A percentile compares a stretch with the other conserved stretches of the same genome.
These are phyloP conservation scores for Pseudogymnoascus sp. DNA, from an alignment of 2,329 filamentous ascomycete species.

Conservation along the genomic window DNA sequence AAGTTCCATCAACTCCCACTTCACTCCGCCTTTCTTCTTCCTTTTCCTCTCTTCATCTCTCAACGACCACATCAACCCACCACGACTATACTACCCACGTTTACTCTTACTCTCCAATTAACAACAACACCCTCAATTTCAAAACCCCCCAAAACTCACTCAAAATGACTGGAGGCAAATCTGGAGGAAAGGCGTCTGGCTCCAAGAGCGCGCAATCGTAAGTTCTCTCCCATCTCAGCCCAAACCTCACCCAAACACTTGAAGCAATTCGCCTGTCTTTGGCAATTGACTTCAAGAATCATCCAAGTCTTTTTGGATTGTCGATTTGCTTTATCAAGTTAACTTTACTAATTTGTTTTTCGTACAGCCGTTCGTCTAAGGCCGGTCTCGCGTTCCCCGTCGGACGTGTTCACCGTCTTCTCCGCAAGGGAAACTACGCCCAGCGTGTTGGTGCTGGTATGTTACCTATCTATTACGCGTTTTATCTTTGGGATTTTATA, in stretches of 20 bases:
- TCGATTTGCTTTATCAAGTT: constrained; percentile 20
- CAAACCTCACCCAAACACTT: background rate
- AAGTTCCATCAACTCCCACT: constrained; percentile 13
- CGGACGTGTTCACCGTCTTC: constrained; percentile 97
- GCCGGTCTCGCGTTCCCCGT: constrained; percentile 98
- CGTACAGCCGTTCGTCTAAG: constrained; percentile 87
- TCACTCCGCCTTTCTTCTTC: constrained; percentile 22
- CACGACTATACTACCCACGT: constrained; percentile 16
- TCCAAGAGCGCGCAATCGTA: constrained; percentile 99
- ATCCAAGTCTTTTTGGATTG: constrained; percentile 18
- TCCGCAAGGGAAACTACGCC: constrained; percentile 98
- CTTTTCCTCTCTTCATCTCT: constrained; percentile 19
- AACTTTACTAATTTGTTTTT: constrained; percentile 33
- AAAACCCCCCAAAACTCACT: constrained; percentile 35
- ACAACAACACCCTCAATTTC: constrained; percentile 24
- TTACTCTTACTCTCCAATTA: constrained; percentile 20
- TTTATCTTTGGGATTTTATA: constrained; percentile 14
- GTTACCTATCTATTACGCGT: constrained; percentile 22
- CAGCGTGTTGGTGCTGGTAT: constrained; percentile 95
- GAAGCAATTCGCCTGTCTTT: constrained; percentile 35
- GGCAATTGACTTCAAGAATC: constrained; percentile 9
- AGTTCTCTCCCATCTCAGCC: constrained; percentile 39
- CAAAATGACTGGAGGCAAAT: constrained; percentile 99
- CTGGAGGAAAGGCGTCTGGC: constrained; percentile 98
- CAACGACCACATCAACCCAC: constrained; percentile 12